Evolutionary conservation across 23 red algal genomes (phyloP).

Genomic region (Gracilaria gracilis): DNA sequence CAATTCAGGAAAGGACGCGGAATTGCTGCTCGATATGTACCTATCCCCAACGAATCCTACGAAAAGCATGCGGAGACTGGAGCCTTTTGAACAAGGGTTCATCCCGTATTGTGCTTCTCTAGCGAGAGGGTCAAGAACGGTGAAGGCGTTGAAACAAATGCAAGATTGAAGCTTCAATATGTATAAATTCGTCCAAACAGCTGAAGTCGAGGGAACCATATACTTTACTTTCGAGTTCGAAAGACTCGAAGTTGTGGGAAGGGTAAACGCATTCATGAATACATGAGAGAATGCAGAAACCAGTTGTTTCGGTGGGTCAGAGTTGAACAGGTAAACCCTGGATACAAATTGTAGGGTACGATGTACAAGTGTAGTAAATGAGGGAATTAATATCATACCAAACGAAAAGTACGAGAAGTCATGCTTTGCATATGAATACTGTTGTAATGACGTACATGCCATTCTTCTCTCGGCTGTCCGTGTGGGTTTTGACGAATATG

Average conservation of each 20-base stretch:
- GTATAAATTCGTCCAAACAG: neutral
- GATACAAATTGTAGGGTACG: conserved; percentile 19
- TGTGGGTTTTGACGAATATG: neutral
- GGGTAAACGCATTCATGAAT: neutral
- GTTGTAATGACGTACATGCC: conserved; percentile 88
- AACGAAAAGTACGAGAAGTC: conserved; percentile 10
- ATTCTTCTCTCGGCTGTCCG: conserved; percentile 57
- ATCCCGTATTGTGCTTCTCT: conserved; percentile 38
- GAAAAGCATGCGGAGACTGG: conserved; percentile 13
- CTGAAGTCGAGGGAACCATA: neutral
- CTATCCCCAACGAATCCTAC: conserved; percentile 18
- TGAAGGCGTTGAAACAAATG: conserved; percentile 26
- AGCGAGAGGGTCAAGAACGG: conserved; percentile 44
- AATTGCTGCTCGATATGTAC: conserved; percentile 57
- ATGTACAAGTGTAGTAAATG: conserved; percentile 39
- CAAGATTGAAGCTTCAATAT: neutral
- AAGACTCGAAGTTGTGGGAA: conserved; percentile 7
- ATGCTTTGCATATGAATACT: conserved; percentile 79
- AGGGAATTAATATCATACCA: conserved; percentile 27
- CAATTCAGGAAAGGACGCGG: conserved; percentile 46
- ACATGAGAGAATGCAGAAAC: conserved; percentile 1
- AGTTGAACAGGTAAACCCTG: conserved; percentile 5
- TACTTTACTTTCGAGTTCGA: conserved; percentile 7
- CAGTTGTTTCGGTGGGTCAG: neutral
- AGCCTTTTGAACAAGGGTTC: conserved; percentile 47